Conservation (phyloP, 2,329 filamentous ascomycete genomes). For the Cercospora brassicicola region DNA sequence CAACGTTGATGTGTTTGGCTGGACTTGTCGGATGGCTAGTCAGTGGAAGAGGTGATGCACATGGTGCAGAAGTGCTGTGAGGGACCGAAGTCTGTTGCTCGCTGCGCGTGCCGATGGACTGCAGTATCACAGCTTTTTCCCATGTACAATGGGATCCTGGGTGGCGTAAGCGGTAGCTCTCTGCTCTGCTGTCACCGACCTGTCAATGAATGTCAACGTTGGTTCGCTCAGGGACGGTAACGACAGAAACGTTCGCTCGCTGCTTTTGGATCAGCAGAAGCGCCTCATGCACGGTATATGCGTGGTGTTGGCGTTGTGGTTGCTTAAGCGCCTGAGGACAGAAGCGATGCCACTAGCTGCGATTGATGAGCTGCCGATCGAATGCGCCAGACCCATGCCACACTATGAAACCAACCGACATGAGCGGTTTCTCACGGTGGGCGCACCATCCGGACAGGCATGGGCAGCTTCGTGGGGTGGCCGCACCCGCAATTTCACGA, state of each 20-base stretch:
- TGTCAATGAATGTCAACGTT: background rate
- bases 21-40: background rate
- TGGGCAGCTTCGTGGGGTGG: background rate
- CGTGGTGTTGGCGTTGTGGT: background rate
- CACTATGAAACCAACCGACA: background rate
- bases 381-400: background rate
- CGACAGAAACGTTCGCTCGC: background rate
- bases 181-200: background rate
- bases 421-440: background rate
- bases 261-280: background rate
- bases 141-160: background rate
- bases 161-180: background rate
- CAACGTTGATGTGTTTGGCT: background rate
- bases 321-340: constrained; percentile 1
- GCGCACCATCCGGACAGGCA: background rate
- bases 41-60: background rate
- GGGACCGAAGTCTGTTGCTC: background rate
- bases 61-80: background rate
- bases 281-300: background rate
- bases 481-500: background rate
- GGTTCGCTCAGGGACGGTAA: background rate
- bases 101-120: background rate
- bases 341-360: background rate
- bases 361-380: background rate
- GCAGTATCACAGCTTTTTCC: background rate